phyloP scores from a whole-genome alignment of 352 stramenopile genomes.

The Phytophthora pinifolia region DNA sequence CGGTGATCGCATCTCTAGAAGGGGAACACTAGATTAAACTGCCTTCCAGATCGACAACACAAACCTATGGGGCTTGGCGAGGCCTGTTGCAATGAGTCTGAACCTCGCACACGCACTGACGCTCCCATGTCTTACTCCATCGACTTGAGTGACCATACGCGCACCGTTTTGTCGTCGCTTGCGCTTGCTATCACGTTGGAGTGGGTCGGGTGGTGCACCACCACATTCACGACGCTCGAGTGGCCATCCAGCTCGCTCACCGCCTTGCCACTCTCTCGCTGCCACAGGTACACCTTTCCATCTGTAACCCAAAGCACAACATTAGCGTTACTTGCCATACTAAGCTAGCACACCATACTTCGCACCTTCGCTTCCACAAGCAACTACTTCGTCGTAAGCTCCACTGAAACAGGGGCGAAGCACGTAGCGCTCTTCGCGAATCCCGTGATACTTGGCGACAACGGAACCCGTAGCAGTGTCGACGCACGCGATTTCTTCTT shows the following conservation, averaged over 20 bases:
- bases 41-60: too few species aligned
- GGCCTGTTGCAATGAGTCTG: constrained; percentile 4
- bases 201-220: constrained; percentile 51
- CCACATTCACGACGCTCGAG: constrained; percentile 72
- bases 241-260: constrained; percentile 44
- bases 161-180: constrained; percentile 77
- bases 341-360: background rate
- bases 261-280: constrained; percentile 51
- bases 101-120: constrained; percentile 1
- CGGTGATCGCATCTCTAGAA: too few species aligned
- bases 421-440: constrained; percentile 66
- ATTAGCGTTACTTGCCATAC: background rate
- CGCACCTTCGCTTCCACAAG: constrained; percentile 73
- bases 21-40: too few species aligned
- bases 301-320: constrained; percentile 35
- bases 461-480: constrained; percentile 45
- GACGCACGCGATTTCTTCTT: constrained; percentile 60
- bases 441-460: constrained; percentile 50
- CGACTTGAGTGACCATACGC: constrained; percentile 40
- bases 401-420: constrained; percentile 65
- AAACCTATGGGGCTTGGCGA: background rate
- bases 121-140: constrained; percentile 18
- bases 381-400: constrained; percentile 48
- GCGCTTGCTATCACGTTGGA: constrained; percentile 59
- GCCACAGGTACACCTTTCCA: constrained; percentile 59